A percentile compares a stretch with the other conserved stretches of the same genome.
Evolutionary conservation across 148 eudicot genomes (phyloP).

Genomic region (Amaranthus palmeri): DNA sequence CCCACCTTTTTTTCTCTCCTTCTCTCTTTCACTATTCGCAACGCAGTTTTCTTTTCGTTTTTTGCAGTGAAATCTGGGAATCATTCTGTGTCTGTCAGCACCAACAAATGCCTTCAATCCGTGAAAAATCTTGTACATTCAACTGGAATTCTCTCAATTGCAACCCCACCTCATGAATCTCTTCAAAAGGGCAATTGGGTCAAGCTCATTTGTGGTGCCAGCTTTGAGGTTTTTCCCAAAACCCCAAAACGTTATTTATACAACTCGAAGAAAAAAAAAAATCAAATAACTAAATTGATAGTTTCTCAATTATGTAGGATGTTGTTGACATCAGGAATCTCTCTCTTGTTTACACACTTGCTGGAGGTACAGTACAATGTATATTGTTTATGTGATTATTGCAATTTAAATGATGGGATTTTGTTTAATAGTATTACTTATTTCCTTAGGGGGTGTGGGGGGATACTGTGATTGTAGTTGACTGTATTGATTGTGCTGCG

Average conservation of each 20-base stretch:
- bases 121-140: constrained; percentile 39
- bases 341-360: constrained; percentile 75
- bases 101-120: constrained; percentile 33
- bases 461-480: constrained; percentile 44
- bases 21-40: background rate
- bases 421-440: background rate
- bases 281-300: background rate
- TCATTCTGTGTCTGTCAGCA: background rate
- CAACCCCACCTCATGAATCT: constrained; percentile 47
- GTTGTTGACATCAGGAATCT: constrained; percentile 78
- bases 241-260: background rate
- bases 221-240: constrained; percentile 54
- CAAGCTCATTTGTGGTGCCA: constrained; percentile 95
- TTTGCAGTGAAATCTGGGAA: constrained; percentile 24
- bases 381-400: background rate
- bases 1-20: background rate
- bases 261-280: background rate
- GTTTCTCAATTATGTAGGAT: constrained; percentile 40
- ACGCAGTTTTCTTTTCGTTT: background rate
- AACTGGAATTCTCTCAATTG: constrained; percentile 40
- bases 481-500: constrained; percentile 98
- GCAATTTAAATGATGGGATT: background rate
- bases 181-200: constrained; percentile 84
- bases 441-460: background rate
- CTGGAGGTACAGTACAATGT: constrained; percentile 52